Base-by-base conservation (phyloP, 2,329 filamentous ascomycete species). In the Penicillium sp. region DNA sequence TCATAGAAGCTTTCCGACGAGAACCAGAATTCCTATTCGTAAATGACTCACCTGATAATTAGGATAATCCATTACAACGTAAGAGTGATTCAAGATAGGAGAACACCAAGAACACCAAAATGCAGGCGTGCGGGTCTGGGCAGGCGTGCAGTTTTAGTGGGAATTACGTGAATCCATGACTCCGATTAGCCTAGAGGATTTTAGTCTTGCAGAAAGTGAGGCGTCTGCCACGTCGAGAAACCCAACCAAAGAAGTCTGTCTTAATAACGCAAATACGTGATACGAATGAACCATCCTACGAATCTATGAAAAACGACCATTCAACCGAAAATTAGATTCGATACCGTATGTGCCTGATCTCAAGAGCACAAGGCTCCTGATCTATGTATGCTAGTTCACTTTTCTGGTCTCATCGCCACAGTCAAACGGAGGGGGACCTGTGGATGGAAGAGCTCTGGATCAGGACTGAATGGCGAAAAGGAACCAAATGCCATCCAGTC, bases 401-500 rank as follows among this genome's bases (percentile, higher is more conserved):
- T 67, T 67, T 67, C 62, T 61, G 52, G 50, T 62, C 65, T 63
- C 63, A 62, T 62, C 59, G 55, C 59, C 63, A 59, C 62, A 57
- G 55, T 56, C 61, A 53, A 61, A 52, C 50, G 42, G 31, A 33
- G 39, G 50, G 50, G 56, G 49, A 58, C 54, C 58, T 57, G 56
- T 54, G 62, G 50, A 59, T 52, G 60, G 52, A 59, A 62, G 58
- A 63, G 60, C 51, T 63, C 52, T 50, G 56, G 54, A 57, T 63
- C 57, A 66, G 65, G 62, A 66, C 62, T 63, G 60, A 56, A 58
- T 31, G 65, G 65, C 64, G 62, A 67, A 67, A 67, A 67, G 65
- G 65, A 67, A 67, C 65, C 65, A 67, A 67, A 67, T 66, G 64
- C 65, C 64, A 61, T 61, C 64, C 65, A 63, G 64, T 61, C 65